phyloP scores from a whole-genome alignment of 805 yeast species.

The Myxozyma udenii region DNA sequence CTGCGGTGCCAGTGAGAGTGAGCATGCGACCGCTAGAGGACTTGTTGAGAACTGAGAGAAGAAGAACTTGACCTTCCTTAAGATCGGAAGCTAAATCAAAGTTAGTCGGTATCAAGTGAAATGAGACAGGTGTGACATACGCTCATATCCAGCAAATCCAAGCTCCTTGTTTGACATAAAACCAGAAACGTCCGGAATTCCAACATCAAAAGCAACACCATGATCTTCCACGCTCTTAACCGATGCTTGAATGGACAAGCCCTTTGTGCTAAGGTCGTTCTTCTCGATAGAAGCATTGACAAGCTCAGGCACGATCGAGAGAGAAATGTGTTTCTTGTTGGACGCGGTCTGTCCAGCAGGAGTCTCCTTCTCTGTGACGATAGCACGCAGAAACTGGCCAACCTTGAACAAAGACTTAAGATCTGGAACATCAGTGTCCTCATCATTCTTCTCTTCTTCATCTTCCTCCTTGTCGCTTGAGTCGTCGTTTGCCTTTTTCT shows the following conservation, averaged over 20 bases:
- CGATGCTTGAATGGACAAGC: constrained; percentile 69
- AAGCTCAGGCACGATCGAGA: constrained; percentile 68
- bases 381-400: constrained; percentile 87
- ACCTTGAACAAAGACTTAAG: constrained; percentile 52
- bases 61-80: constrained; percentile 63
- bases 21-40: constrained; percentile 53
- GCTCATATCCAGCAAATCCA: constrained; percentile 39
- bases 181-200: constrained; percentile 57
- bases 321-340: constrained; percentile 60
- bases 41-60: constrained; percentile 55
- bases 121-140: not conserved
- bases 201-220: constrained; percentile 75
- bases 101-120: not conserved
- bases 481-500: constrained; percentile 39
- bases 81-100: constrained; percentile 38
- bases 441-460: constrained; percentile 35
- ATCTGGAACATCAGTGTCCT: constrained; percentile 49
- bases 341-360: constrained; percentile 40
- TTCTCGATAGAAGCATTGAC: constrained; percentile 60
- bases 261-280: constrained; percentile 58
- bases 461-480: constrained; percentile 33
- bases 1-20: constrained; percentile 49
- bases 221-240: constrained; percentile 86
- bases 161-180: constrained; percentile 74
- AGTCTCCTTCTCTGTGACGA: constrained; percentile 58